Conservation (phyloP, 2,329 filamentous ascomycete species). For the Pseudocercospora vitis region DNA sequence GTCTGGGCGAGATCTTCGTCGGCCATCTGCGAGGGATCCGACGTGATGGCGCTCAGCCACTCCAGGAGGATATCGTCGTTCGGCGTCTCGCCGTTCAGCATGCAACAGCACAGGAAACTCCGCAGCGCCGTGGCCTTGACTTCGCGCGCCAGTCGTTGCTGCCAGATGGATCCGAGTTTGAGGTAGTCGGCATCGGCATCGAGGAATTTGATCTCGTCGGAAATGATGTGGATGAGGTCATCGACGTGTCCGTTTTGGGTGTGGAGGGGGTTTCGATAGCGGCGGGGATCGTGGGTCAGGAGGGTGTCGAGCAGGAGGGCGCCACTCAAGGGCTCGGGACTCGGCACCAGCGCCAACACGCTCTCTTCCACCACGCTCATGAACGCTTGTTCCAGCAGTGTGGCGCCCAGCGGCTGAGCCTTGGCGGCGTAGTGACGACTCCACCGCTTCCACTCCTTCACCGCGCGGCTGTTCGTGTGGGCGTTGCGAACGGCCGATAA, state of each 20-base stretch:
- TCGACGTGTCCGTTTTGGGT: slow-evolving; percentile 48
- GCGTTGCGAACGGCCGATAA: slow-evolving; percentile 87
- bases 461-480: slow-evolving; percentile 61
- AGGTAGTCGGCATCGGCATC: slow-evolving; percentile 90
- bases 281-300: slow-evolving; percentile 37
- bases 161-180: slow-evolving; percentile 77
- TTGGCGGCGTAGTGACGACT: slow-evolving; percentile 77
- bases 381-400: slow-evolving; percentile 86
- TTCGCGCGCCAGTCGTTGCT: slow-evolving; percentile 81
- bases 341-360: slow-evolving; percentile 30
- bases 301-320: slow-evolving; percentile 26
- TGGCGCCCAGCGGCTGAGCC: slow-evolving; percentile 81
- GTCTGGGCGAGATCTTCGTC: slow-evolving; percentile 74
- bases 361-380: slow-evolving; percentile 68
- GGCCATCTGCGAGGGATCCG: slow-evolving; percentile 77
- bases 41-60: slow-evolving; percentile 82
- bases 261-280: slow-evolving; percentile 15
- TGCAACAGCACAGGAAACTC: slow-evolving; percentile 79
- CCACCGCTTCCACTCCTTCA: slow-evolving; percentile 86
- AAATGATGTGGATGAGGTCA: slow-evolving; percentile 68
- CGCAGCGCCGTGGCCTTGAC: slow-evolving; percentile 81
- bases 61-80: slow-evolving; percentile 67
- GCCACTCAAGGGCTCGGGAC: slow-evolving; percentile 21
- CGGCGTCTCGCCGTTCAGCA: slow-evolving; percentile 70
- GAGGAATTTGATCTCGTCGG: slow-evolving; percentile 80